Conservation (phyloP, 2,329 filamentous ascomycete species). For the Podosphaera leucotricha region DNA sequence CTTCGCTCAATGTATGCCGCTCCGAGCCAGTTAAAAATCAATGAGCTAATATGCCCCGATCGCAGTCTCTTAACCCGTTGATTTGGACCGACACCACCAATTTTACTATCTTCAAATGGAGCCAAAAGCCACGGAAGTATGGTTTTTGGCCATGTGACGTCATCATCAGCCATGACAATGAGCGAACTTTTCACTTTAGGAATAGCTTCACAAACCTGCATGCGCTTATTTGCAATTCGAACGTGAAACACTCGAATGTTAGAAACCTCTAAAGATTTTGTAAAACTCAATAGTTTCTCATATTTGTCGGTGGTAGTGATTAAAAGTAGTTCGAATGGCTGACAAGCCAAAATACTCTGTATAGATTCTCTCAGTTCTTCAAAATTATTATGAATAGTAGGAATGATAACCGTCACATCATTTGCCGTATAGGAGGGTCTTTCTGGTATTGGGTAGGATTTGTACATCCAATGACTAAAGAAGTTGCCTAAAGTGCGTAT, state of each 20-base stretch:
- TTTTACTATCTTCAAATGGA: constrained; percentile 62
- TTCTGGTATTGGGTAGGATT: constrained; percentile 57
- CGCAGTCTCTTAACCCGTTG: constrained; percentile 53
- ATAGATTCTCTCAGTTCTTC: constrained; percentile 66
- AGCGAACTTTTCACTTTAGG: constrained; percentile 64
- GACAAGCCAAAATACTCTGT: constrained; percentile 47
- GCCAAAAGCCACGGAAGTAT: constrained; percentile 81
- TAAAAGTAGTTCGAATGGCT: constrained; percentile 51
- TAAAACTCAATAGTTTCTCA: constrained; percentile 41
- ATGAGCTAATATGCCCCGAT: constrained; percentile 31
- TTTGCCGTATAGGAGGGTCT: constrained; percentile 44
- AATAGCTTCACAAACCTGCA: constrained; percentile 79
- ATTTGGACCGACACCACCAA: constrained; percentile 81
- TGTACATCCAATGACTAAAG: constrained; percentile 67
- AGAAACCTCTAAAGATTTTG: constrained; percentile 30
- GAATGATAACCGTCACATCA: constrained; percentile 86
- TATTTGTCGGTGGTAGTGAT: constrained; percentile 71
- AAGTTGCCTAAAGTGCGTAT: constrained; percentile 65
- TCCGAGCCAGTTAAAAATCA: constrained; percentile 71
- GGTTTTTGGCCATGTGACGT: constrained; percentile 75
- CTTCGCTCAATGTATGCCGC: constrained; percentile 79
- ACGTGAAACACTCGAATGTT: constrained; percentile 55
- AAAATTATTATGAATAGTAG: constrained; percentile 71
- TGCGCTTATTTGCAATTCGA: constrained; percentile 77
- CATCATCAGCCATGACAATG: constrained; percentile 85